These are phyloP conservation scores for Neurospora sp. DNA, from an alignment of 495 filamentous ascomycete genomes.

Conservation along the genomic window DNA sequence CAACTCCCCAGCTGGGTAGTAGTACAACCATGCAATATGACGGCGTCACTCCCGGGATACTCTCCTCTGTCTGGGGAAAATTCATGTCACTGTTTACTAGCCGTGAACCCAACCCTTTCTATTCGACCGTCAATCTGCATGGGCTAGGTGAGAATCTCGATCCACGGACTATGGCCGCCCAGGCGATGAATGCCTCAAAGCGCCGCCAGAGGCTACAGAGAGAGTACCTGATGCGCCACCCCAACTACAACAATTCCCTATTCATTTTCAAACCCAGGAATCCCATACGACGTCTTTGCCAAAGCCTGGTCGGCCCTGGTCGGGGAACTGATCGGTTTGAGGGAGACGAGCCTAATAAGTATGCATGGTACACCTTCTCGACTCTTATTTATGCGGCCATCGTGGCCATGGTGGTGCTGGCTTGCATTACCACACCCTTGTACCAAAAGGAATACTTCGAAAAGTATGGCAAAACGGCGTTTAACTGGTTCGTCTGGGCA, in stretches of 20 bases:
- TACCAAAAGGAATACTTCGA: slow-evolving; percentile 80
- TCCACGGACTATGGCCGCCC: slow-evolving; percentile 74
- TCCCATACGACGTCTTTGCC: slow-evolving; percentile 70
- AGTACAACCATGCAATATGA: slow-evolving; percentile 6
- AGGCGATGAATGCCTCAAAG: slow-evolving; percentile 75
- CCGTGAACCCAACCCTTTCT: slow-evolving; percentile 89
- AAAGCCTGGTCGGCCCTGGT: slow-evolving; percentile 84
- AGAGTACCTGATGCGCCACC: slow-evolving; percentile 79
- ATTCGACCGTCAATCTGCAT: slow-evolving; percentile 68
- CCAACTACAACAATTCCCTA: slow-evolving; percentile 84
- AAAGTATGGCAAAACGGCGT: slow-evolving; percentile 28
- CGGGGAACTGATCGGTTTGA: slow-evolving; percentile 77
- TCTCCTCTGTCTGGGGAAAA: slow-evolving; percentile 50
- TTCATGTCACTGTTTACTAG: slow-evolving; percentile 43
- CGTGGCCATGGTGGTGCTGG: slow-evolving; percentile 91
- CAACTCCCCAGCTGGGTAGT: slow-evolving; percentile 17
- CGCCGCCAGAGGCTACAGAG: slow-evolving; percentile 78
- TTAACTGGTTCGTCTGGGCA: slow-evolving; percentile 87
- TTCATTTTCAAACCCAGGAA: slow-evolving; percentile 76
- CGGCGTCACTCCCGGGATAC: slow-evolving; percentile 38
- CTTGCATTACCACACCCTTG: slow-evolving; percentile 87
- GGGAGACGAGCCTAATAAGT: slow-evolving; percentile 75
- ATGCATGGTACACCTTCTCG: slow-evolving; percentile 87
- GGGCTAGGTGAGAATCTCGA: slow-evolving; percentile 67
- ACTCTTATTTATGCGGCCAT: slow-evolving; percentile 90